Percentiles rank a stretch among this genome's conserved stretches.
These are phyloP conservation scores for Geotrichum citri-aurantii DNA, from an alignment of 1,139 yeast species.

Conservation along the genomic window DNA sequence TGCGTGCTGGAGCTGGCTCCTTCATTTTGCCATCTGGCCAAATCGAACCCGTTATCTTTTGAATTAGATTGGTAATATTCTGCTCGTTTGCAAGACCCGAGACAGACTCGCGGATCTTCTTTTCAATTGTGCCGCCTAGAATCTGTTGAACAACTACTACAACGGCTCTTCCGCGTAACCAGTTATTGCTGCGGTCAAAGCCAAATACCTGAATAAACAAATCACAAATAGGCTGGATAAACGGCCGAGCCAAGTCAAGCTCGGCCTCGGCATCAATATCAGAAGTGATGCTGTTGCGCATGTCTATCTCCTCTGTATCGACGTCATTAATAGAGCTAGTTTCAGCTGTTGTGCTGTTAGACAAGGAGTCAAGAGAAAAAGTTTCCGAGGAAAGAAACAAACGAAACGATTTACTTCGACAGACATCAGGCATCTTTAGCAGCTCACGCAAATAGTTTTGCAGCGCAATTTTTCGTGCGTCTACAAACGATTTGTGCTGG, in stretches of 20 bases:
- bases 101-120: constrained; percentile 52
- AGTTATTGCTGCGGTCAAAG: constrained; percentile 53
- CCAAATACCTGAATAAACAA: constrained; percentile 65
- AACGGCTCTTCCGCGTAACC: constrained; percentile 83
- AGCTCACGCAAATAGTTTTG: constrained; percentile 58
- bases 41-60: constrained; percentile 42
- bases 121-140: constrained; percentile 83
- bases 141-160: constrained; percentile 77
- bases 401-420: constrained; percentile 67
- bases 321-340: constrained; percentile 15
- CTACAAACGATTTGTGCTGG: constrained; percentile 58
- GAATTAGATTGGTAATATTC: constrained; percentile 45
- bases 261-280: constrained; percentile 19
- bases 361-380: constrained; percentile 36
- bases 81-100: constrained; percentile 39
- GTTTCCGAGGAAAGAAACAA: constrained; percentile 72
- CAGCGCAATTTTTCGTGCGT: constrained; percentile 54
- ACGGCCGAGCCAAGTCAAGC: constrained; percentile 35
- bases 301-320: constrained; percentile 16
- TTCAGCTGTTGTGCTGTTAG: neutral
- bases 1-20: constrained; percentile 23
- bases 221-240: constrained; percentile 81
- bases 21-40: constrained; percentile 56
- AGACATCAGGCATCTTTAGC: constrained; percentile 58
- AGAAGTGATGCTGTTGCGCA: constrained; percentile 4